These are phyloP conservation scores for Neoarthrinium moseri DNA, from an alignment of 2,329 filamentous ascomycete genomes.

Conservation along the genomic window DNA sequence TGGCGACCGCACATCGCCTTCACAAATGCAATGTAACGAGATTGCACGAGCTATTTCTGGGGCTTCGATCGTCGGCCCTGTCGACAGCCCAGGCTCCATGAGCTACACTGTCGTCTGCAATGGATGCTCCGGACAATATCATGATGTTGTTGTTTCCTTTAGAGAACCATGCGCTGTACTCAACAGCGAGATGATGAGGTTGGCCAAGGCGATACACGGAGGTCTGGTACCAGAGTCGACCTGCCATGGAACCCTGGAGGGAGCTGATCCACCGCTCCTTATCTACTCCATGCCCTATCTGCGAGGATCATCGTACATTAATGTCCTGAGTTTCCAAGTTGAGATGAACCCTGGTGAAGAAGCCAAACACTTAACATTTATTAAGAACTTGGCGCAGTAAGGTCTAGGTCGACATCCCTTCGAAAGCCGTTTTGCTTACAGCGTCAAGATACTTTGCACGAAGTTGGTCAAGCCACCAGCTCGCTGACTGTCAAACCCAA, in stretches of 20 bases:
- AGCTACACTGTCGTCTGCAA: conserved; percentile 26
- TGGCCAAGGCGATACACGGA: conserved; percentile 24
- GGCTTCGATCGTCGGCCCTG: conserved; percentile 16
- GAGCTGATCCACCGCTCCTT: conserved; percentile 20
- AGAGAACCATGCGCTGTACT: conserved; percentile 12
- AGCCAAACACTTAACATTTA: conserved; percentile 12
- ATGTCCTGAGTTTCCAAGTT: conserved; percentile 18
- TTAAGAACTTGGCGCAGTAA: conserved; percentile 15
- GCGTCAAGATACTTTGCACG: conserved; percentile 24
- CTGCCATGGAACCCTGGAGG: conserved; percentile 21
- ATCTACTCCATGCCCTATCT: conserved; percentile 20
- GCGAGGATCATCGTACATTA: conserved; percentile 20
- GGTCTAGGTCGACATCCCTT: background rate
- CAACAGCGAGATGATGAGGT: conserved; percentile 15
- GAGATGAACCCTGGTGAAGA: conserved; percentile 16
- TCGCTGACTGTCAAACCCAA: conserved; percentile 17
- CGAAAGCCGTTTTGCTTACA: background rate
- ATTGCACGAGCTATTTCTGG: conserved; percentile 4
- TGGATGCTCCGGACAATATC: conserved; percentile 2
- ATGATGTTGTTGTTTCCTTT: conserved; percentile 13
- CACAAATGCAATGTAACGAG: conserved; percentile 21
- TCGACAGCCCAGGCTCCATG: conserved; percentile 25
- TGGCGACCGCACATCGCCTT: conserved; percentile 17
- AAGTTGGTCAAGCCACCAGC: conserved; percentile 17
- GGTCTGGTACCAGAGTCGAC: conserved; percentile 21